These are phyloP conservation scores for Euphorbia pulcherrima DNA, from an alignment of 345 rosid species.

Conservation along the genomic window DNA sequence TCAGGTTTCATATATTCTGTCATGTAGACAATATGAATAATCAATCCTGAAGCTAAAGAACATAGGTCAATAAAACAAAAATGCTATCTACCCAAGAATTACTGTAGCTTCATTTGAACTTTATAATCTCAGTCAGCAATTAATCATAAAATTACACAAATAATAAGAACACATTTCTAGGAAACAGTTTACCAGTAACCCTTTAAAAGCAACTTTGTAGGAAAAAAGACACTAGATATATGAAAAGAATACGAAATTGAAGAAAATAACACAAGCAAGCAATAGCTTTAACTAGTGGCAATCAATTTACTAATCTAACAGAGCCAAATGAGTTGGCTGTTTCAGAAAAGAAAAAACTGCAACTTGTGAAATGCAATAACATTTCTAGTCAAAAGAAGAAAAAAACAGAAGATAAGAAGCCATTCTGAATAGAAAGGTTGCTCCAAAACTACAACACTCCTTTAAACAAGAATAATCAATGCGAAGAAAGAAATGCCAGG, in stretches of 20 bases:
- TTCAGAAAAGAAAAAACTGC: background rate
- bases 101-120: conserved; percentile 1
- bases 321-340: background rate
- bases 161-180: background rate
- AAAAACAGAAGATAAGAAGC: background rate
- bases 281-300: background rate
- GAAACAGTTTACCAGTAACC: background rate
- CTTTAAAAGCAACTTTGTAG: background rate
- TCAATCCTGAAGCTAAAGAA: background rate
- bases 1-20: conserved; percentile 89
- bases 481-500: conserved; percentile 1
- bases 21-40: conserved; percentile 14
- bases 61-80: conserved; percentile 1
- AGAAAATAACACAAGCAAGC: background rate
- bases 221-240: too few species aligned
- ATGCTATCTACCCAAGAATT: conserved; percentile 6
- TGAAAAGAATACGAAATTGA: background rate
- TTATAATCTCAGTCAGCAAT: background rate
- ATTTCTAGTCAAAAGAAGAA: background rate
- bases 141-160: background rate
- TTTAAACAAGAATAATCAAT: conserved; percentile 6
- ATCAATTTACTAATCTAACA: background rate
- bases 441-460: background rate
- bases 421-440: background rate
- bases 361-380: background rate